Evolutionary conservation across 768 basidiomycete genomes (phyloP), one percentile per base, ranked within the genome.

Genomic region (Termitomyces bulborhizus): DNA sequence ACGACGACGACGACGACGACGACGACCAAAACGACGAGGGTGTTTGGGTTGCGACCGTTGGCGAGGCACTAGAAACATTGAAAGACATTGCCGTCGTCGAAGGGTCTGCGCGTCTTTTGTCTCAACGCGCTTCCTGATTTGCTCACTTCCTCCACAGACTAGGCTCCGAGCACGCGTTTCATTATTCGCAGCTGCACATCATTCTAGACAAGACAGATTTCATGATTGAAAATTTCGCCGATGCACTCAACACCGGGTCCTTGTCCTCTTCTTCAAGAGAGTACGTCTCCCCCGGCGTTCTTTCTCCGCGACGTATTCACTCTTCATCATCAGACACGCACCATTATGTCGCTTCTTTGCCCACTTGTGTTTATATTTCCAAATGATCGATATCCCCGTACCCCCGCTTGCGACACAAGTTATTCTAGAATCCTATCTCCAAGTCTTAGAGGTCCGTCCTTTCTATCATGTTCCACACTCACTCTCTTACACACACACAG

Each of bases 321-420:
- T 32, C 31, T 2, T 3, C 21, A 21, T 12, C 1, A 24, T 7
- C 6, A 90, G 88, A 59, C 88, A 88, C 63, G 75, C 83, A 0
- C 76, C 80, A 0, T 79, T 91, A 76, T 84, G 82, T 44, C 86
- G 94, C 3, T 99, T 98, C 73, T 97, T 96, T 64, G 88, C 94
- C 0, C 96, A 99, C 65, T 73, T 98, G 24, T 92, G 92, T 60
- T 83, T 98, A 31, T 93, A 86, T 71, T 77, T 97, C 3, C 85
- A 89, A 58, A 82, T 93, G 71, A 88, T 97, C 36, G 86, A 88
- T 48, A 71, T 86, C 36, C 67, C 82, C 0, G 81, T 92, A 0
- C 88, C 94, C 0, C 83, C 86, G 1, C 68, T 83, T 12, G 83
- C 90, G 0, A 86, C 83, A 0, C 92, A 96, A 64, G 71, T 80